Evolutionary conservation across 345 rosid genomes (phyloP), one percentile per base, ranked within the genome.

Genomic region (Salix brachista): DNA sequence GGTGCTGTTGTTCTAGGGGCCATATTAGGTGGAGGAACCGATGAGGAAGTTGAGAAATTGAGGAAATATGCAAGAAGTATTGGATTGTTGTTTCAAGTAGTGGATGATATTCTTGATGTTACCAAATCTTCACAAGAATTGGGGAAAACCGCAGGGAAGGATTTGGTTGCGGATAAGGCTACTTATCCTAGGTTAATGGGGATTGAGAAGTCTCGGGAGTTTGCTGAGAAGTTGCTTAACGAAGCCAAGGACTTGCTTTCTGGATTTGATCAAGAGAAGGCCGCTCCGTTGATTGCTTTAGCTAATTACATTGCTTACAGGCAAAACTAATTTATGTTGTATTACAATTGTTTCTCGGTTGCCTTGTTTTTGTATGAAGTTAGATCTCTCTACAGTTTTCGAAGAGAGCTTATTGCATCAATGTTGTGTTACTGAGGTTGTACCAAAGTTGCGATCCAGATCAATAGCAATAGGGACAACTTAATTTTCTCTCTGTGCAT

Each of bases 121-220:
- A 96, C 99, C 2, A 88, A 83, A 78, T 92, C 99, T 1, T 92
- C 97, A 0, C 48, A 88, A 54, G 97, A 96, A 69, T 58, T 93
- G 73, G 99, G 99, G 28, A 93, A 96, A 85, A 93, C 99, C 5
- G 99, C 97, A 0, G 98, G 99, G 25, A 96, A 96, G 82, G 99
- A 96, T 73, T 80, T 96, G 87, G 85, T 90, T 67, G 97, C 98
- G 0, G 97, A 92, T 80, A 93, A 93, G 58, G 74, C 78, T 13
- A 96, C 97, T 0, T 96, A 92, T 74, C 98, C 99, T 0, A 96
- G 91, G 83, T 80, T 93, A n/a, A 64, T 96, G 85, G 99, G 99
- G 52, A 76, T 96, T 25, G 94, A 93, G 79, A 85, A 88, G 74
- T 90, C 99, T 0, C 85, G 82, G 83, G 89, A 89, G 17, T 90